These are phyloP conservation scores for Hemileccinum rubropunctum DNA, from an alignment of 768 basidiomycete species.

Conservation along the genomic window DNA sequence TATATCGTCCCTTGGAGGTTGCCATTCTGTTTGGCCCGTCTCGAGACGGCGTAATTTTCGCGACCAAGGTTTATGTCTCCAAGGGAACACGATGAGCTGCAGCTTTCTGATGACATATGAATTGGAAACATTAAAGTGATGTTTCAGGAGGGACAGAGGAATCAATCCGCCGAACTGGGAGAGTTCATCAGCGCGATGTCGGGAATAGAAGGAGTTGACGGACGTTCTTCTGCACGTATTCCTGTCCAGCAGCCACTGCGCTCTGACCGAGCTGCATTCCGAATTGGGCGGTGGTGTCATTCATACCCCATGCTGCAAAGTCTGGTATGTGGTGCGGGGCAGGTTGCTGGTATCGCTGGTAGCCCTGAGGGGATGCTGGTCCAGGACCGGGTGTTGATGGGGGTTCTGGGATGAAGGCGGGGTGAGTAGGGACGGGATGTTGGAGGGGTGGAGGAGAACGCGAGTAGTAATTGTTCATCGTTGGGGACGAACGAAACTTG, in stretches of 20 bases:
- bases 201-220: slow-evolving; percentile 25
- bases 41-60: slow-evolving; percentile 66
- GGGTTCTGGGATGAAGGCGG: slow-evolving; percentile 80
- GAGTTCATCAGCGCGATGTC: slow-evolving; percentile 2
- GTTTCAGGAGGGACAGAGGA: slow-evolving; percentile 74
- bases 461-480: slow-evolving; percentile 37
- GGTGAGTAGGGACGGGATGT: slow-evolving; percentile 87
- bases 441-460: slow-evolving; percentile 77
- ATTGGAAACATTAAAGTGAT: slow-evolving; percentile 95
- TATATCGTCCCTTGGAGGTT: slow-evolving; percentile 88
- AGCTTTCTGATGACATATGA: slow-evolving; percentile 92
- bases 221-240: slow-evolving; percentile 94
- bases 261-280: slow-evolving; percentile 93
- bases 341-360: slow-evolving; percentile 36
- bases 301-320: slow-evolving; percentile 79
- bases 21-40: slow-evolving; percentile 68
- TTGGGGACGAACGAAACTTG: not conserved
- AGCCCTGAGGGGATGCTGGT: slow-evolving; percentile 58
- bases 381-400: slow-evolving; percentile 72
- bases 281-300: slow-evolving; percentile 92
- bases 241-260: slow-evolving; percentile 91
- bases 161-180: slow-evolving; percentile 75
- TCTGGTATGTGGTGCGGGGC: slow-evolving; percentile 37
- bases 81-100: slow-evolving; percentile 87
- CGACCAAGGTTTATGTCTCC: slow-evolving; percentile 88